Percentiles rank a stretch among this genome's conserved stretches.
These are phyloP conservation scores for Alternaria angustiovoidea DNA, from an alignment of 2,329 filamentous ascomycete species.

Conservation along the genomic window DNA sequence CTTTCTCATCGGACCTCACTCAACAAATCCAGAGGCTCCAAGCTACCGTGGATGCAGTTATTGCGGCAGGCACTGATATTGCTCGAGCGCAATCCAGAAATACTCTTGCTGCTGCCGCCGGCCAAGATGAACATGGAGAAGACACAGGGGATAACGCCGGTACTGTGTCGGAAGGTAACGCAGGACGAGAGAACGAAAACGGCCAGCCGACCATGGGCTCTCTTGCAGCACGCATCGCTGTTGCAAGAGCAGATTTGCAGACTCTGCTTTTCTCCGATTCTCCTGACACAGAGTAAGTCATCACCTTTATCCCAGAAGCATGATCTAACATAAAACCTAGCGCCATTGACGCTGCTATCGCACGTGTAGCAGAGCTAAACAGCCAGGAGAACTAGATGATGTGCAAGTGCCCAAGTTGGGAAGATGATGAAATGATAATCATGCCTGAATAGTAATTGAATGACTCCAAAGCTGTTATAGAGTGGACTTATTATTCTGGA, in stretches of 20 bases:
- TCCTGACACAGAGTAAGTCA: not conserved
- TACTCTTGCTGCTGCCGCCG: not conserved
- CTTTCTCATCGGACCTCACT: not conserved
- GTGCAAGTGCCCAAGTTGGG: not conserved
- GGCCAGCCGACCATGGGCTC: not conserved
- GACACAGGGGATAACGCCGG: not conserved
- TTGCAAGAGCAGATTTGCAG: not conserved
- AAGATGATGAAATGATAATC: not conserved
- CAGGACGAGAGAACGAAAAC: not conserved
- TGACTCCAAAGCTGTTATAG: not conserved
- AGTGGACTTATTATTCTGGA: not conserved
- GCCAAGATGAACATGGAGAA: not conserved
- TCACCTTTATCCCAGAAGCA: not conserved
- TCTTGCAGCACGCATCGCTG: not conserved
- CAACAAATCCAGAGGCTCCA: not conserved
- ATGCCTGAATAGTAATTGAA: not conserved
- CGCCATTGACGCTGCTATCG: not conserved
- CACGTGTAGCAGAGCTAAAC: not conserved
- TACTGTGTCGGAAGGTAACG: not conserved
- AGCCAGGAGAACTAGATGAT: not conserved
- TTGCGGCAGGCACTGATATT: not conserved
- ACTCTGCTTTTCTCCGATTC: not conserved
- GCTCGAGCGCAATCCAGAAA: not conserved
- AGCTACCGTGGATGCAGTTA: not conserved
- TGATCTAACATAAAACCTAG: not conserved